phyloP scores from a whole-genome alignment of 371 early-diverging fungal species.

The Funneliformis caledonium region DNA sequence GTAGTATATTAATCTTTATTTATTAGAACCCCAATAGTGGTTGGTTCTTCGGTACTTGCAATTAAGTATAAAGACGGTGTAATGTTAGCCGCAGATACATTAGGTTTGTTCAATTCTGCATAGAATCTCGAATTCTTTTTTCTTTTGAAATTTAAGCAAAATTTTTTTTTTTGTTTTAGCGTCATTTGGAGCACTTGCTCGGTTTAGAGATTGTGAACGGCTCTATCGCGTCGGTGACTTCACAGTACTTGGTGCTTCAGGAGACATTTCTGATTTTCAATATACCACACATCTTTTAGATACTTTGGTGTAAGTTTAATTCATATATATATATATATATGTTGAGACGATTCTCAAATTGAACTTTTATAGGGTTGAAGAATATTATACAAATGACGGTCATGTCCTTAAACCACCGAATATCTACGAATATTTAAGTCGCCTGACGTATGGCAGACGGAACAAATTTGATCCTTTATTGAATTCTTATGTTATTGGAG shows the following conservation, averaged over 20 bases:
- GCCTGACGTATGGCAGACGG: conserved; percentile 95
- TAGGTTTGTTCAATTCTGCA: conserved; percentile 59
- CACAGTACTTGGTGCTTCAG: conserved; percentile 92
- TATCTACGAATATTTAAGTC: conserved; percentile 89
- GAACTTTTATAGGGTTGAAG: conserved; percentile 68
- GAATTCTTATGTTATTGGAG: conserved; percentile 95
- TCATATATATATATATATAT: too few relatives aligned
- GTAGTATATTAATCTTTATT: background rate
- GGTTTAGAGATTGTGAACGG: conserved; percentile 92
- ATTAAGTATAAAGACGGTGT: conserved; percentile 97
- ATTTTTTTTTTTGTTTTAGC: conserved; percentile 55
- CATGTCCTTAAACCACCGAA: conserved; percentile 84
- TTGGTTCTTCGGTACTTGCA: conserved; percentile 96
- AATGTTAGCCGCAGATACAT: conserved; percentile 96
- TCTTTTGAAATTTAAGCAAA: background rate
- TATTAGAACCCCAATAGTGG: conserved; percentile 85
- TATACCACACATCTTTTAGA: conserved; percentile 87
- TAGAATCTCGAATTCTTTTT: background rate
- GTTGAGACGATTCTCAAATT: background rate
- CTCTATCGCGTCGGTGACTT: conserved; percentile 78
- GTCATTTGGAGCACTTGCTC: conserved; percentile 96
- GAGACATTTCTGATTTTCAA: conserved; percentile 96
- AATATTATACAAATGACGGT: conserved; percentile 89
- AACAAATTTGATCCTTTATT: conserved; percentile 94
- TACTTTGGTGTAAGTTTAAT: conserved; percentile 69